A percentile compares a stretch with the other conserved stretches of the same genome.
phyloP scores from a whole-genome alignment of 106 monocot species.

The Xerophyta viscosa region DNA sequence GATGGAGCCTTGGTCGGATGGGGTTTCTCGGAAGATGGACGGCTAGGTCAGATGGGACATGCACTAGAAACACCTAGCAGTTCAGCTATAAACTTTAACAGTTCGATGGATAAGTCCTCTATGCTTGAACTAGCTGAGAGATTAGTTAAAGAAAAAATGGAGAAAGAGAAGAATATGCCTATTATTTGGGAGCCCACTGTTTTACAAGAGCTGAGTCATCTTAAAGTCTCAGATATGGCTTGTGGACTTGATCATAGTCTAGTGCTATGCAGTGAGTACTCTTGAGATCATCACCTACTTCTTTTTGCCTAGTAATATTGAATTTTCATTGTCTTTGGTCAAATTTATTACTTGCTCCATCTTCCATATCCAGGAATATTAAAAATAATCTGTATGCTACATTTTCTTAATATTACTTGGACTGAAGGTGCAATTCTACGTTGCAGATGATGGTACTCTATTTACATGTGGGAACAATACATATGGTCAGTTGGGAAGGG shows the following conservation, averaged over 20 bases:
- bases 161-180: constrained; percentile 68
- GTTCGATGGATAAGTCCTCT: constrained; percentile 13
- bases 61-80: constrained; percentile 9
- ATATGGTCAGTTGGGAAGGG: constrained; percentile 71
- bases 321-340: neutral
- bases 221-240: constrained; percentile 52
- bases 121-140: constrained; percentile 42
- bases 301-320: neutral
- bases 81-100: constrained; percentile 1
- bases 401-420: neutral
- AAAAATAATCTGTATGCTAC: no score
- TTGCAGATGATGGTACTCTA: constrained; percentile 51
- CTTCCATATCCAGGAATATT: no score
- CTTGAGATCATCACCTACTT: neutral
- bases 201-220: constrained; percentile 33
- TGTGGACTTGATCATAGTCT: constrained; percentile 86
- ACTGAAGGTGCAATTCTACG: neutral
- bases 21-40: constrained; percentile 69
- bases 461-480: constrained; percentile 66
- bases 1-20: constrained; percentile 71
- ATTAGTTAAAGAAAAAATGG: constrained; percentile 48
- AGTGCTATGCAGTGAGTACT: constrained; percentile 61
- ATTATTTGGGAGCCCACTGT: constrained; percentile 68
- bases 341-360: no score
- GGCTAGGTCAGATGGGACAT: constrained; percentile 56